Base-by-base conservation (phyloP, 164 flowering plant genomes). In the Echeveria elegans region DNA sequence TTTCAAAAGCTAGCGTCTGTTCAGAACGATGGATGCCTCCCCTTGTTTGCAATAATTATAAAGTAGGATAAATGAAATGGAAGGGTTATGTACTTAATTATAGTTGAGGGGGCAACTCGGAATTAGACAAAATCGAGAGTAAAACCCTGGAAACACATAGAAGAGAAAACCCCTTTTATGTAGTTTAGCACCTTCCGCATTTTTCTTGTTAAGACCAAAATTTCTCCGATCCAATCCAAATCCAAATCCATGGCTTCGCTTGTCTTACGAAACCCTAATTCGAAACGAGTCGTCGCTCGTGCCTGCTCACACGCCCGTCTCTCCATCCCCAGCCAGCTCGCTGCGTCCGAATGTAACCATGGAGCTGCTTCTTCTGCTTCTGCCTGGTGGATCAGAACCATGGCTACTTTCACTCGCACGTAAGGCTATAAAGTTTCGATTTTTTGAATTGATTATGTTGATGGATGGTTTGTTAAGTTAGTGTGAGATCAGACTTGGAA, bases 391-490 rank as follows among this genome's bases (percentile, higher is more conserved):
- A 53, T 53, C 31, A 24, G 60, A 53, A 24, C 14, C 18, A 53
- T 53, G 60, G 60, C 60, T 12, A 53, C 60, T 53, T 53, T 53
- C 31, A 53, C 31, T 26, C 60, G 60, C 31, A 24, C 60, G 60
- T 53, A 53, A 53, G 60, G 7, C 37, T 34, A 34, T 26, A 0
- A 53, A 53, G 31, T 3, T 53, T 53, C 31, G 0, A 24, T 24
- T 2, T 53, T 53, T 53, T 8, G 11, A 40, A 7, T 34, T 34
- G 7, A 3, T 50, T 50, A 23, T 50, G 26, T n/a, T n/a, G n/a
- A 21, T 5, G n/a, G n/a, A 1, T 15, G 23, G 1, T n/a, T 50
- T 0, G 16, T 53, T 11, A 16, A 2, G 0, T 53, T 10, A 5
- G 60, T 6, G 31, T 40, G 45, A 40, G 15, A 40, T 40, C 45